A percentile compares a stretch with the other conserved stretches of the same genome.
phyloP scores from a whole-genome alignment of 805 yeast genomes.

The Candida sphagnicola region DNA sequence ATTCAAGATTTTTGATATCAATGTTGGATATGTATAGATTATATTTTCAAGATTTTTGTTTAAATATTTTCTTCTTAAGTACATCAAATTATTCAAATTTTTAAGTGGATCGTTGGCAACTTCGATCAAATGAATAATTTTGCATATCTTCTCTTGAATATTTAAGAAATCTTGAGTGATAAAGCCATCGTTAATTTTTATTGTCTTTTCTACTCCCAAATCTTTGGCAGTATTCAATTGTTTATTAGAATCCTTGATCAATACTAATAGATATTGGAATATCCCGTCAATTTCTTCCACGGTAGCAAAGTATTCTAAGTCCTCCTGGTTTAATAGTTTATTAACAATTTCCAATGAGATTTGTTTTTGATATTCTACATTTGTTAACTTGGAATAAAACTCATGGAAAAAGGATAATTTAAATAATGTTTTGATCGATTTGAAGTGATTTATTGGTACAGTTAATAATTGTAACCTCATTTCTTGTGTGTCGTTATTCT shows the following conservation, averaged over 20 bases:
- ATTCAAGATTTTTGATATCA: slow-evolving; percentile 59
- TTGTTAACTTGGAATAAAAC: slow-evolving; percentile 50
- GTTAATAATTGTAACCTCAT: slow-evolving; percentile 45
- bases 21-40: slow-evolving; percentile 70
- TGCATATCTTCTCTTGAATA: slow-evolving; percentile 62
- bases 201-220: slow-evolving; percentile 35
- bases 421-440: slow-evolving; percentile 37
- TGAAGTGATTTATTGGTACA: slow-evolving; percentile 45
- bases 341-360: slow-evolving; percentile 62
- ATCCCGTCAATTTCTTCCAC: slow-evolving; percentile 54
- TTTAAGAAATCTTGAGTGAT: slow-evolving; percentile 35
- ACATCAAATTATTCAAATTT: slow-evolving; percentile 28
- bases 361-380: slow-evolving; percentile 46
- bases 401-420: slow-evolving; percentile 47
- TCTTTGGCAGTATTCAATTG: slow-evolving; percentile 31
- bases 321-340: slow-evolving; percentile 40
- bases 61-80: slow-evolving; percentile 42
- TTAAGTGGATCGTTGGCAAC: slow-evolving; percentile 32
- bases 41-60: slow-evolving; percentile 53
- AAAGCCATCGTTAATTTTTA: slow-evolving; percentile 23
- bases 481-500: slow-evolving; percentile 19
- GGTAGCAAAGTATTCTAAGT: slow-evolving; percentile 27
- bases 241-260: slow-evolving; percentile 40
- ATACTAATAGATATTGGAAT: slow-evolving; percentile 52
- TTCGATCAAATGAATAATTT: slow-evolving; percentile 60